Evolutionary conservation across 345 rosid species (phyloP).

Genomic region (Gossypium longicalyx): DNA sequence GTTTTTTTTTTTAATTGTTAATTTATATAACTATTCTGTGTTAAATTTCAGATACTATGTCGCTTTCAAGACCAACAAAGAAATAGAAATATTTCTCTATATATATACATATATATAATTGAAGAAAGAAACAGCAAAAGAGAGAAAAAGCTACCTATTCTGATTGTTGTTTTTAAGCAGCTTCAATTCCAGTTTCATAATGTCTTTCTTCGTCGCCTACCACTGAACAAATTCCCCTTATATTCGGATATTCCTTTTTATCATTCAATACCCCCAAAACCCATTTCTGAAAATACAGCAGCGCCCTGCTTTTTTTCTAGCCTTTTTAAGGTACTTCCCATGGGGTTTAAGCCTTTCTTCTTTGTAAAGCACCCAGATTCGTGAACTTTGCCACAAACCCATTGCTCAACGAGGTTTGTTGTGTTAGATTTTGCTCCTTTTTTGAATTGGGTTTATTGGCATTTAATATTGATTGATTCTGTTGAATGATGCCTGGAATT

Average conservation of each 20-base stretch:
- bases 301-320: too few species aligned
- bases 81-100: background rate
- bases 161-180: constrained; percentile 23
- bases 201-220: constrained; percentile 45
- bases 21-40: background rate
- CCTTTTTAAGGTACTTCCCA: too few species aligned
- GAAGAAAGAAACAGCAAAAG: background rate
- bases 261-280: background rate
- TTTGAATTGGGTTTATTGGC: constrained; percentile 1
- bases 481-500: constrained; percentile 4
- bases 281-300: background rate
- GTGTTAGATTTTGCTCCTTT: background rate
- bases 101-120: too few species aligned
- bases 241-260: constrained; percentile 23
- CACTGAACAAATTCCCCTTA: constrained; percentile 40
- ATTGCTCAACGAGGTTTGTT: constrained; percentile 22
- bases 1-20: background rate
- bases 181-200: background rate
- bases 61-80: background rate
- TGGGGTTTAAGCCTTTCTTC: too few species aligned
- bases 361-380: background rate
- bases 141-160: constrained; percentile 25
- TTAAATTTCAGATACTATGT: background rate
- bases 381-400: background rate
- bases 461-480: constrained; percentile 14